phyloP scores from a whole-genome alignment of 345 rosid species.

The Citrus unshiu region DNA sequence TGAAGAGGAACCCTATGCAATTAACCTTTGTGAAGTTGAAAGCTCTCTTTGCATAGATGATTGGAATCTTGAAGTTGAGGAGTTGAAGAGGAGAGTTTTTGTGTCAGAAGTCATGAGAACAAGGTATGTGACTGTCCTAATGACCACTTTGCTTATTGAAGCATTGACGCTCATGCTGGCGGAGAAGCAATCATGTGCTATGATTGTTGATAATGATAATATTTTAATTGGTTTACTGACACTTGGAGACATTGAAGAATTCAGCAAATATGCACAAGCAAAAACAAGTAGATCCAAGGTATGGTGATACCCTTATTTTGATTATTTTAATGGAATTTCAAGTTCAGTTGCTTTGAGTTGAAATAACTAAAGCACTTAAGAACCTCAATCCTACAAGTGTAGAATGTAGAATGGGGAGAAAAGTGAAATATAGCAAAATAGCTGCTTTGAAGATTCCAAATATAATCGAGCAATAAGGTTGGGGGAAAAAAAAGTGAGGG shows the following conservation, averaged over 20 bases:
- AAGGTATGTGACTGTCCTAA: constrained; percentile 60
- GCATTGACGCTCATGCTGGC: constrained; percentile 74
- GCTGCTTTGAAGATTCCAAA: not conserved
- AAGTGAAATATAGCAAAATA: too few species aligned
- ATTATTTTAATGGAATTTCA: not conserved
- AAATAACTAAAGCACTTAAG: not conserved
- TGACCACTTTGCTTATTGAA: constrained; percentile 67
- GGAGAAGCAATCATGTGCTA: constrained; percentile 86
- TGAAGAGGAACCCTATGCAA: constrained; percentile 29
- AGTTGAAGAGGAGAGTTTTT: constrained; percentile 40
- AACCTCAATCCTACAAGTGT: not conserved
- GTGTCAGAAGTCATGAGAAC: constrained; percentile 94
- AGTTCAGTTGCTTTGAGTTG: not conserved
- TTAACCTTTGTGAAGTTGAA: constrained; percentile 79
- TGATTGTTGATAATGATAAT: constrained; percentile 67
- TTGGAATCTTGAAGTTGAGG: constrained; percentile 33
- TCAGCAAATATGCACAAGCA: constrained; percentile 39
- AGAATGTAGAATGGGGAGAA: not conserved
- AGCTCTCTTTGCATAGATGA: constrained; percentile 80
- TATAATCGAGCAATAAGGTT: not conserved
- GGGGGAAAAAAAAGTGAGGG: not conserved
- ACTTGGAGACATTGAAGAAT: constrained; percentile 60
- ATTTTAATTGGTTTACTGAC: constrained; percentile 62
- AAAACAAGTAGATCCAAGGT: constrained; percentile 51
- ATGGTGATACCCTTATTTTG: constrained; percentile 14